Conservation (phyloP, 305 asterid genomes). For the Ruellia speciosa region DNA sequence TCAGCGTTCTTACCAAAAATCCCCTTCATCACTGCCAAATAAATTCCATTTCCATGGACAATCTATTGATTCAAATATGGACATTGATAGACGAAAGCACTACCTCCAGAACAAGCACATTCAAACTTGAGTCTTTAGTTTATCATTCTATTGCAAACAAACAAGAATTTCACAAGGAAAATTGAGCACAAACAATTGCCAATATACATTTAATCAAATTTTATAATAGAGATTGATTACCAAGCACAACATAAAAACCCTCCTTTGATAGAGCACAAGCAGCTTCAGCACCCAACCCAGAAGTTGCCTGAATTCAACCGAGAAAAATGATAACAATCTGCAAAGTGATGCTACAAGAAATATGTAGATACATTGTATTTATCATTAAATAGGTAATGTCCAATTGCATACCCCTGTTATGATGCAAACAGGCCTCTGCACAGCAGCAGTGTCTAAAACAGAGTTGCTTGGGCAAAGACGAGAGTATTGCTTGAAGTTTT, state of each 20-base stretch:
- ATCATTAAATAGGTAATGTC: not conserved
- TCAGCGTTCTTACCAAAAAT: no score
- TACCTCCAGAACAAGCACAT: no score
- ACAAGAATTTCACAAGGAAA: not conserved
- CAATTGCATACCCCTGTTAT: slow-evolving; percentile 59
- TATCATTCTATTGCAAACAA: not conserved
- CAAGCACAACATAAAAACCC: slow-evolving; percentile 72
- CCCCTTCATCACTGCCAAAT: no score
- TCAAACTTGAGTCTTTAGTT: no score
- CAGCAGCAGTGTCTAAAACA: slow-evolving; percentile 14
- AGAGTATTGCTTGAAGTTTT: slow-evolving; percentile 21
- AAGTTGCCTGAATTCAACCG: slow-evolving; percentile 55
- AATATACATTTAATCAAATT: slow-evolving; percentile 1
- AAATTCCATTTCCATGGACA: no score
- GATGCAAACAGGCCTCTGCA: slow-evolving; percentile 52
- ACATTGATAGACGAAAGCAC: no score
- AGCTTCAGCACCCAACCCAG: slow-evolving; percentile 88
- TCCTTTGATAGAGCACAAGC: slow-evolving; percentile 63
- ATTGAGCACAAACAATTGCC: slow-evolving; percentile 1
- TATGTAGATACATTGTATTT: slow-evolving; percentile 1
- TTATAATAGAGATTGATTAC: slow-evolving; percentile 29
- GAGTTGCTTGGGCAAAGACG: slow-evolving; percentile 28
- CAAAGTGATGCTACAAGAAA: not conserved
- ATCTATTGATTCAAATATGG: no score
- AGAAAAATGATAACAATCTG: slow-evolving; percentile 2